These are phyloP conservation scores for Hamigera avellanea DNA, from an alignment of 495 filamentous ascomycete species.

Conservation along the genomic window DNA sequence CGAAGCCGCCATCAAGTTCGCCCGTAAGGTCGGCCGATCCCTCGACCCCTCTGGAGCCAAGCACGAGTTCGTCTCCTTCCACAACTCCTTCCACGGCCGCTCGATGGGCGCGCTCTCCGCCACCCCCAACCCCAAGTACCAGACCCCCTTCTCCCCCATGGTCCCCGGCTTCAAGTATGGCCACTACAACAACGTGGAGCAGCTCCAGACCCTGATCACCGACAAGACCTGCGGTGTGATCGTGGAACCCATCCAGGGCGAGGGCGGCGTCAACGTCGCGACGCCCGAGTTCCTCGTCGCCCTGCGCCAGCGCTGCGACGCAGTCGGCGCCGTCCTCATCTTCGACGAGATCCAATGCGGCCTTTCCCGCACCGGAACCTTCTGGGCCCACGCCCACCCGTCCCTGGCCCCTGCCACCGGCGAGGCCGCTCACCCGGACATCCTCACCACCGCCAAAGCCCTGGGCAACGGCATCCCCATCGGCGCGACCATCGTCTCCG, in stretches of 20 bases:
- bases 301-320: slow-evolving; percentile 67
- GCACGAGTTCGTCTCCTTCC: slow-evolving; percentile 77
- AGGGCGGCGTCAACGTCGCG: slow-evolving; percentile 83
- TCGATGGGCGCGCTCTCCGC: slow-evolving; percentile 89
- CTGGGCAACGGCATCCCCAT: slow-evolving; percentile 94
- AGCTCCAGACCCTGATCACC: slow-evolving; percentile 60
- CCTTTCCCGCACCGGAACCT: slow-evolving; percentile 66
- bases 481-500: slow-evolving; percentile 75
- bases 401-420: slow-evolving; percentile 23
- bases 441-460: slow-evolving; percentile 89
- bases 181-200: slow-evolving; percentile 67
- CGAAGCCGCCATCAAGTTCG: slow-evolving; percentile 95
- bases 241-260: slow-evolving; percentile 93
- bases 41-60: slow-evolving; percentile 60
- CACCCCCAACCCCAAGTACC: slow-evolving; percentile 98
- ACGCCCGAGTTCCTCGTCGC: slow-evolving; percentile 68
- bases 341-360: slow-evolving; percentile 98
- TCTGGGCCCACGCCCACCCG: slow-evolving; percentile 84
- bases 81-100: slow-evolving; percentile 87
- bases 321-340: slow-evolving; percentile 79
- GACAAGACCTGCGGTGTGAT: slow-evolving; percentile 89
- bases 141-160: slow-evolving; percentile 90
- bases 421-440: slow-evolving; percentile 77
- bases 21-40: slow-evolving; percentile 76
- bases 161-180: slow-evolving; percentile 85